Base-by-base conservation (phyloP, 352 stramenopile species). In the Phytophthora melonis region DNA sequence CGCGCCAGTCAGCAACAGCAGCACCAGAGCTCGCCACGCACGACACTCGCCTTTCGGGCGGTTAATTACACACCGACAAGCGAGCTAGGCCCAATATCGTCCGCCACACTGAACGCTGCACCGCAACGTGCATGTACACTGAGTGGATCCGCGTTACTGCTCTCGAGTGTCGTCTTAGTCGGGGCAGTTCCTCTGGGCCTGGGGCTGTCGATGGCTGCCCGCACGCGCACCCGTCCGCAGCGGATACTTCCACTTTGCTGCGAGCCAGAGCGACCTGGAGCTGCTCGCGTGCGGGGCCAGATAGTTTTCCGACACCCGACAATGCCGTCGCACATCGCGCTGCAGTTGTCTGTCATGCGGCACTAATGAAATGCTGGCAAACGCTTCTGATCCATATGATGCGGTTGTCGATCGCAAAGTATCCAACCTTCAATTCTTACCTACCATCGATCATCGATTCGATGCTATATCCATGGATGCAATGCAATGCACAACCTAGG, bases 21-120 rank as follows among this genome's bases (percentile, higher is more conserved):
- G 50, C 50, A 36, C 0, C 52, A 21, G 23, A 14, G n/a, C 3
- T 62, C 19, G 54, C 54, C 54, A 60, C 56, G 13, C 34, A 32
- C 65, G 50, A n/a, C 53, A 57, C 21, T 49, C 65, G 65, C 55
- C 36, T 59, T 62, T 68, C 56, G 50, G 36, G 18, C 41, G 23
- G 69, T 71, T 71, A 75, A 62, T 75, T 75, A 74, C 67, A 55
- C 43, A 61, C 58, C 7, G 62, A n/a, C 32, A 41, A 41, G 34
- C 34, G 34, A 41, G 34, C 5, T 41, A 8, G 41, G 53, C 7
- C 43, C 49, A 21, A n/a, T 64, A 58, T 70, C 63, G 55, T 64
- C 54, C 54, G 53, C 52, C 53, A 39, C 23, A 53, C 63, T 58
- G 54, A 16, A 58, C 57, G n/a, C 43, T 32, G 32, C 30, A 63